Evolutionary conservation across 2,329 filamentous ascomycete species (phyloP), one percentile per base, ranked within the genome.

Genomic region (Clarireedia hainanense): DNA sequence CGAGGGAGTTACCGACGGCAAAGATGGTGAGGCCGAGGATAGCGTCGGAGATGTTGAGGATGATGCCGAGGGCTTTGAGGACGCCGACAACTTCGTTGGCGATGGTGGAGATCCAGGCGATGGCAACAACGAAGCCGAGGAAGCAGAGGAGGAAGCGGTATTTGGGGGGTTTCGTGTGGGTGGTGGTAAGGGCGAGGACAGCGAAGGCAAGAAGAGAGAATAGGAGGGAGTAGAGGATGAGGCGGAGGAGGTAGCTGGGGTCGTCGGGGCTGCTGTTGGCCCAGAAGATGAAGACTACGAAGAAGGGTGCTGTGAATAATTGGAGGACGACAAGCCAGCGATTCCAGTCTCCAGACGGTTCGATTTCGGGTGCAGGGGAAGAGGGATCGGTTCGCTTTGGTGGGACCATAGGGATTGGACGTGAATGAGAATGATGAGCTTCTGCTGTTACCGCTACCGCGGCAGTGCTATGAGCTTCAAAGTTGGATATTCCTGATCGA

Each of bases 21-120:
- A 99, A 99, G 54, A 99, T 86, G 15, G 94, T 99, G 51, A 99
- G 80, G 1, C 94, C 94, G 10, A 99, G 80, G 60, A 99, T 89
- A 4, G 94, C 94, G 71, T 99, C 94, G 15, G 88, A 94, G 68
- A 99, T 99, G 66, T 88, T 86, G 55, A 96, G 75, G 50, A 99
- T 89, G 30, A 97, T 88, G 7, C 94, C 94, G 49, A 97, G 76
- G 0, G 94, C 88, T 73, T 99, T 97, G 61, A 99, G 79, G 5
- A 96, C 88, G 34, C 90, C 91, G 5, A 99, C 94, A 5, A 99
- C 94, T 74, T 99, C 92, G 37, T 90, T 89, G 2, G 94, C 92
- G 64, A 99, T 91, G 1, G 90, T 94, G 40, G 90, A 94, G 64
- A 97, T 96, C 94, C 95, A 99, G 24, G 89, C 88, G 56, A 97